Evolutionary conservation across 768 basidiomycete species (phyloP), one percentile per base, ranked within the genome.

Genomic region (Cystobasidiopsis lactophilus): DNA sequence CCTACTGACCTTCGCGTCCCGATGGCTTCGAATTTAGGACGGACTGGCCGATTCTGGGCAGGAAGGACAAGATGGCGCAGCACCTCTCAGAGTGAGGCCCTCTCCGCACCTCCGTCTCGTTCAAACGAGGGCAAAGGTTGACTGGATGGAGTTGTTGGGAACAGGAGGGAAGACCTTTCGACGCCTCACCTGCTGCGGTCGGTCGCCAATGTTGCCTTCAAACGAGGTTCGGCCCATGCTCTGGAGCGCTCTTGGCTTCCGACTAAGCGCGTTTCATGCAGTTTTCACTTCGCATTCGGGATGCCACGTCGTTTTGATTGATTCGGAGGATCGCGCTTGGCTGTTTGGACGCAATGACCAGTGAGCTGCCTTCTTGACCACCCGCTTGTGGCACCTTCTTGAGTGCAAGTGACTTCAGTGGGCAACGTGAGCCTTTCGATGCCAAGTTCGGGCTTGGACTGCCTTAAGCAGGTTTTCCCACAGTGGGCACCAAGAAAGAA

Each of bases 101-200:
- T 43, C 7, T 19, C 27, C 9, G 9, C 23, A 11, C 13, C 23
- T n/a, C n/a, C 16, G 14, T 26, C 9, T 13, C 45, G 16, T 30
- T 27, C 21, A 31, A 23, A 18, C 5, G 23, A 7, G 11, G 19
- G 13, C 7, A 35, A 16, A 35, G 33, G 33, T 35, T 35, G 33
- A 35, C 33, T 16, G 16, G 9, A 16, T 7, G 33, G 33, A 16
- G 7, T 35, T 16, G 16, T n/a, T n/a, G n/a, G n/a, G n/a, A n/a
- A n/a, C 23, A 47, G 45, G 16, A 13, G 45, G 9, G 24, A 26
- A 26, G 88, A 95, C 71, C 75, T 95, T 3, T 73, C 79, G 50
- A 77, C 82, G 66, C 86, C 88, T 0, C 76, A 88, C 67, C 84
- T 91, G 61, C 74, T 95, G 18, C 82, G 91, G 53, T 83, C 85